Base-by-base conservation (phyloP, 169 alveolate species). In the Cryptosporidium felis region DNA sequence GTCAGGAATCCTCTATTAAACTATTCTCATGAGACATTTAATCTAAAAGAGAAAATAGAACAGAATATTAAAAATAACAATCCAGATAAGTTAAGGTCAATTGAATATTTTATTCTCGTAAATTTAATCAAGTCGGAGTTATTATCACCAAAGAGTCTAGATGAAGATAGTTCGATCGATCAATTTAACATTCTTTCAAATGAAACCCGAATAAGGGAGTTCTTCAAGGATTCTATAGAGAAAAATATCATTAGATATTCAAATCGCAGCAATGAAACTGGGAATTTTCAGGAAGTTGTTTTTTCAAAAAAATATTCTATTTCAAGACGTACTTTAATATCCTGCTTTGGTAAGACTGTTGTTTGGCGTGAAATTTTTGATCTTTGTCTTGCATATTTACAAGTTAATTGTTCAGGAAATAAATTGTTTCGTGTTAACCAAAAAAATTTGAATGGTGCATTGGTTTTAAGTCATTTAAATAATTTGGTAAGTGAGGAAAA, bases 291-390 rank as follows among this genome's bases (percentile, higher is more conserved):
- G 16, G 10, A 5, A 6, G 5, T 56, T 16, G 8, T 56, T 56
- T 56, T 5, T 56, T 56, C 45, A 26, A 56, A 56, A 16, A 8
- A 42, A 45, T 28, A 44, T 44, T 3, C 60, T 2, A 18, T 36
- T 3, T 40, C 85, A 9, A 74, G 67, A 32, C 32, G 56, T 16
- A 49, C 32, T 23, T 9, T 74, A 14, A 4, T 74, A 5, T 16
- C 51, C 16, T 74, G 65, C 26, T 74, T 74, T 36, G 85, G 85
- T 1, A 74, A 74, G 59, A 51, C 67, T 23, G 16, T 49, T 14
- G 40, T 38, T 32, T 74, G 85, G 85, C 85, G 85, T 40, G 85
- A 74, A 74, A 74, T 74, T 21, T 53, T 74, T 49, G 58, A 53
- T 53, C 53, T 74, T 18, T 74, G 85, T 53, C 40, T 23, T 4